Percentiles rank a stretch among this genome's conserved stretches.
phyloP scores from a whole-genome alignment of 1,139 yeast genomes.

The Suhomyces anneliseae region DNA sequence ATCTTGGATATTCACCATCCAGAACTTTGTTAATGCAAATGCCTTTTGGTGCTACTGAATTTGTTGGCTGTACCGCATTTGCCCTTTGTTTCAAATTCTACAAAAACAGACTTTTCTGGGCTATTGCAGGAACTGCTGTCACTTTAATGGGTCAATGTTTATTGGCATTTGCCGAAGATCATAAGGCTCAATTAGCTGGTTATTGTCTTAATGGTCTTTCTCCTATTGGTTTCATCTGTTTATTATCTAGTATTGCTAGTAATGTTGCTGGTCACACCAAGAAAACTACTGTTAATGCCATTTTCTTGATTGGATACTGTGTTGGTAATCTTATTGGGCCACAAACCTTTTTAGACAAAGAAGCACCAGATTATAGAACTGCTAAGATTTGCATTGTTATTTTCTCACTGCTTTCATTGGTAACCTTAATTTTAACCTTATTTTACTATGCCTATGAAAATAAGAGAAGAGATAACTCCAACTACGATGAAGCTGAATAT shows the following conservation, averaged over 20 bases:
- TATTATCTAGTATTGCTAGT: slow-evolving; percentile 48
- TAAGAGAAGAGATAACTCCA: slow-evolving; percentile 33
- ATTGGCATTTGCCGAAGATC: slow-evolving; percentile 44
- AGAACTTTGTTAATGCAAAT: slow-evolving; percentile 36
- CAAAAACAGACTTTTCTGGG: slow-evolving; percentile 38
- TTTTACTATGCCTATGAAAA: slow-evolving; percentile 42
- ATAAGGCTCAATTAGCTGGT: slow-evolving; percentile 13
- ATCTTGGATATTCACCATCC: slow-evolving; percentile 43
- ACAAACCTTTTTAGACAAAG: slow-evolving; percentile 54
- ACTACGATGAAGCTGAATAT: slow-evolving; percentile 18
- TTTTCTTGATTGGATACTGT: slow-evolving; percentile 62
- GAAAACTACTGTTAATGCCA: slow-evolving; percentile 59
- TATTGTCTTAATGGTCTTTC: slow-evolving; percentile 17
- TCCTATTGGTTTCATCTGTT: slow-evolving; percentile 48
- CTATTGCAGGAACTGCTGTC: slow-evolving; percentile 38
- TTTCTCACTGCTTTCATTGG: slow-evolving; percentile 34
- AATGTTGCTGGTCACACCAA: slow-evolving; percentile 75
- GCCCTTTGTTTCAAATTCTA: slow-evolving; percentile 14
- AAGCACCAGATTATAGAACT: slow-evolving; percentile 53
- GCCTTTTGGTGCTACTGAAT: slow-evolving; percentile 43
- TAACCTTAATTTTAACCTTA: slow-evolving; percentile 24
- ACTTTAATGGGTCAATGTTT: slow-evolving; percentile 44
- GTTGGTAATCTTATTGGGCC: slow-evolving; percentile 74
- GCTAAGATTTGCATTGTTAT: slow-evolving; percentile 50
- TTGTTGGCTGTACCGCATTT: slow-evolving; percentile 39